Conservation (phyloP, 129 eudicot species). For the Helianthus annuus region DNA sequence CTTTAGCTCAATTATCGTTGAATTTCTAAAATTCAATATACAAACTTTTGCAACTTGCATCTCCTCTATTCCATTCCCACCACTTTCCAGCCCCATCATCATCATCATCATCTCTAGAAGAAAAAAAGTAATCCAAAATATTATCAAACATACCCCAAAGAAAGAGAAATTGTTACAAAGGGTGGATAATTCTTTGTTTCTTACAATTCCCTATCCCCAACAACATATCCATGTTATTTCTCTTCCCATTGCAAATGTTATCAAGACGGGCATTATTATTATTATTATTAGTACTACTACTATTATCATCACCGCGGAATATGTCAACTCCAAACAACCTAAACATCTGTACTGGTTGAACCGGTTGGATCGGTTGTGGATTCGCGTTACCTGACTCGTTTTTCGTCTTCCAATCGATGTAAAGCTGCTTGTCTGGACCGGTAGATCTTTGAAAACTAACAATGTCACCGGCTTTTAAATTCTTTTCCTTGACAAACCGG, state of each 20-base stretch:
- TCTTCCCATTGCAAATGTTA: constrained; percentile 49
- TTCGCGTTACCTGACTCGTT: constrained; percentile 25
- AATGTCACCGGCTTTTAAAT: constrained; percentile 68
- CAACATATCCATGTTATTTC: constrained; percentile 54
- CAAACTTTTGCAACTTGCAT: constrained; percentile 62
- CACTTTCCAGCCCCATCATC: constrained; percentile 35
- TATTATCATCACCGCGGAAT: constrained; percentile 30
- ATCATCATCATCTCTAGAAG: constrained; percentile 24
- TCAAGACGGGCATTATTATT: constrained; percentile 14
- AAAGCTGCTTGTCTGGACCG: constrained; percentile 62
- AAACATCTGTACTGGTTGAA: constrained; percentile 52
- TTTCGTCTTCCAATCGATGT: constrained; percentile 64
- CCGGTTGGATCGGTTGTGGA: constrained; percentile 30
- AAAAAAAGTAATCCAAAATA: constrained; percentile 23
- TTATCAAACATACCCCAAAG: constrained; percentile 26
- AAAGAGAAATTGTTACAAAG: constrained; percentile 41
- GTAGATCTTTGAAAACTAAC: constrained; percentile 77
- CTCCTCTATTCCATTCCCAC: constrained; percentile 39
- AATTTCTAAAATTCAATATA: constrained; percentile 40
- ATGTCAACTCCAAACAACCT: constrained; percentile 87
- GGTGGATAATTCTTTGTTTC: constrained; percentile 65
- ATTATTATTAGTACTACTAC: too few species aligned
- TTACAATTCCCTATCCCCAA: constrained; percentile 50
- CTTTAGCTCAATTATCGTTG: constrained; percentile 45
- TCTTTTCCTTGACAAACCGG: constrained; percentile 89